A percentile compares a stretch with the other conserved stretches of the same genome.
Evolutionary conservation across 805 yeast genomes (phyloP).

Genomic region (Ogataea ganodermae): DNA sequence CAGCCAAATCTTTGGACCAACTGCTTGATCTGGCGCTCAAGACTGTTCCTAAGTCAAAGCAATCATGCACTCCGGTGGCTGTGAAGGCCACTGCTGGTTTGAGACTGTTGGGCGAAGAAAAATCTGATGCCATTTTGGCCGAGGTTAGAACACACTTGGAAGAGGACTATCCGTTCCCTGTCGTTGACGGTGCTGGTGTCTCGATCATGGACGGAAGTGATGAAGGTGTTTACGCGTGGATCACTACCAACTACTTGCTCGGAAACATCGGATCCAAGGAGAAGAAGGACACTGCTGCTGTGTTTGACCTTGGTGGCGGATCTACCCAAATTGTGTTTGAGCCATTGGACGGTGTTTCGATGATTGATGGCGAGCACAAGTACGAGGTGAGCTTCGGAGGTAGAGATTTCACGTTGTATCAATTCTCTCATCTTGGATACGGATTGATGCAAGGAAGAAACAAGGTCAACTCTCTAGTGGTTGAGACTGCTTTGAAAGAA

Average conservation of each 20-base stretch:
- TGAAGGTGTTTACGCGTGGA: constrained; percentile 99
- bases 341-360: constrained; percentile 65
- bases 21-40: constrained; percentile 74
- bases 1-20: constrained; percentile 88
- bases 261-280: constrained; percentile 89
- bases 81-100: constrained; percentile 98
- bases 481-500: constrained; percentile 36
- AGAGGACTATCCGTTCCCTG: constrained; percentile 85
- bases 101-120: constrained; percentile 77
- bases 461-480: constrained; percentile 68
- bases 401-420: constrained; percentile 78
- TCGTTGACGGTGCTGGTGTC: constrained; percentile 83
- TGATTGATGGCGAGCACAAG: constrained; percentile 85
- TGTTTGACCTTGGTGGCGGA: constrained; percentile 97
- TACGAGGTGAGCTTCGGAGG: constrained; percentile 80
- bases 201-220: constrained; percentile 94
- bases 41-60: constrained; percentile 71
- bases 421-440: constrained; percentile 92
- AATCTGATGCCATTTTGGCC: constrained; percentile 66
- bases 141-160: constrained; percentile 80
- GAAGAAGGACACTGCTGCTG: constrained; percentile 88
- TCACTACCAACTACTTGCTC: constrained; percentile 88
- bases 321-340: constrained; percentile 98
- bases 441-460: constrained; percentile 95
- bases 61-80: constrained; percentile 87